Evolutionary conservation across 2,329 filamentous ascomycete species (phyloP), one percentile per base, ranked within the genome.

Genomic region (Xylaria hypoxylon): DNA sequence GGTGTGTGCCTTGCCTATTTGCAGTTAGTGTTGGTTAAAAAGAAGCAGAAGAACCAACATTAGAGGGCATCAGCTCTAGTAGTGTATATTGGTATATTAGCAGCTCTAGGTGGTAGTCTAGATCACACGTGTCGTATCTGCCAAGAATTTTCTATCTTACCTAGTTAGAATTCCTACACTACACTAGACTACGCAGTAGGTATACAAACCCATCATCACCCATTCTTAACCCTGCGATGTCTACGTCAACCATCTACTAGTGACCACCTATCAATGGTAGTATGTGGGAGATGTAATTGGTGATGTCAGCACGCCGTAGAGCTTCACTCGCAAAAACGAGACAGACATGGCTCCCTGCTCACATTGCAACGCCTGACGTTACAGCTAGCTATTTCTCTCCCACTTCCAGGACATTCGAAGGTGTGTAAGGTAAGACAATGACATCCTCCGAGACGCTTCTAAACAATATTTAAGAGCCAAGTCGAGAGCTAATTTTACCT

Each of bases 271-370:
- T 22, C 42, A n/a, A 45, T 6, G 22, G n/a, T 22, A 24, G 28
- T 31, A 31, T 31, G 28, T 40, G 31, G 45, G 33, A 15, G 40
- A 55, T 47, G 53, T 44, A 58, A 62, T 58, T 19, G 42, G 64
- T 66, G 64, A 66, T 66, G 59, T 67, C 59, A 64, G 60, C 57
- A 31, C 60, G 52, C 35, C 42, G 42, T 33, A 5, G 38, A 60
- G 50, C 55, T 59, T 59, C 44, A 55, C 48, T 59, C 31, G 52
- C 40, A 22, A 40, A 47, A 31, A 51, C 35, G 26, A 59, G 55
- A 55, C 26, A 33, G 52, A 57, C 57, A 65, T 61, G 62, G 50
- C 62, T 60, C 58, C 63, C 63, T 65, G 44, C 40, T 55, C 24
- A 10, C 10, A 33, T 19, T 40, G 38, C 61, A 17, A 59, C 24